These are phyloP conservation scores for Beauveria australis DNA, from an alignment of 2,329 filamentous ascomycete genomes.

Conservation along the genomic window DNA sequence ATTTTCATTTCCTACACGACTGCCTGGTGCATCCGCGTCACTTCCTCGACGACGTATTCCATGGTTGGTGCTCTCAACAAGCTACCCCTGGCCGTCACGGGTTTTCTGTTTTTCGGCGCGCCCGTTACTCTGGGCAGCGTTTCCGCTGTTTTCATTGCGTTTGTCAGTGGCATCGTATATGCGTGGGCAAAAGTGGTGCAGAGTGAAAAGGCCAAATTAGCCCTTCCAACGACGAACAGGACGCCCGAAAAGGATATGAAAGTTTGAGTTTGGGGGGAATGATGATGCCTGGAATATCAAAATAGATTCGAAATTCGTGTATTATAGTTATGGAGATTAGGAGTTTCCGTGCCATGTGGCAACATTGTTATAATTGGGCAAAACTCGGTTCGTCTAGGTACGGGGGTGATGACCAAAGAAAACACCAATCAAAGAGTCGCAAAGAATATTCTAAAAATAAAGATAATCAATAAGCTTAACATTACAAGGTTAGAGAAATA, in stretches of 20 bases:
- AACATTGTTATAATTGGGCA: too few species aligned
- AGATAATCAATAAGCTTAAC: too few species aligned
- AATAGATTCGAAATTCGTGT: background rate
- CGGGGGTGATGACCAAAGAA: too few species aligned
- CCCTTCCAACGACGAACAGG: constrained; percentile 54
- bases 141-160: constrained; percentile 83
- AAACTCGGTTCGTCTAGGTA: too few species aligned
- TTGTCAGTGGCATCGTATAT: constrained; percentile 87
- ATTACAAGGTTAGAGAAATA: too few species aligned
- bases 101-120: constrained; percentile 89
- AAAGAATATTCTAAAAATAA: too few species aligned
- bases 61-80: constrained; percentile 99
- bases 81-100: constrained; percentile 86
- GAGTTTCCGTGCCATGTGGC: too few species aligned
- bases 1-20: constrained; percentile 99
- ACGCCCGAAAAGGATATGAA: constrained; percentile 1
- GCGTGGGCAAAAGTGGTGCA: constrained; percentile 58
- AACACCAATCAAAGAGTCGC: too few species aligned
- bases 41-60: constrained; percentile 94
- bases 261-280: background rate
- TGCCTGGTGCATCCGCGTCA: constrained; percentile 96
- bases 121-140: constrained; percentile 89
- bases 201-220: constrained; percentile 55
- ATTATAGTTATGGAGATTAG: background rate
- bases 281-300: background rate